Evolutionary conservation across 1,284 basidiomycete species (phyloP), one percentile per base, ranked within the genome.

Genomic region (Apiotrichum brassicae): DNA sequence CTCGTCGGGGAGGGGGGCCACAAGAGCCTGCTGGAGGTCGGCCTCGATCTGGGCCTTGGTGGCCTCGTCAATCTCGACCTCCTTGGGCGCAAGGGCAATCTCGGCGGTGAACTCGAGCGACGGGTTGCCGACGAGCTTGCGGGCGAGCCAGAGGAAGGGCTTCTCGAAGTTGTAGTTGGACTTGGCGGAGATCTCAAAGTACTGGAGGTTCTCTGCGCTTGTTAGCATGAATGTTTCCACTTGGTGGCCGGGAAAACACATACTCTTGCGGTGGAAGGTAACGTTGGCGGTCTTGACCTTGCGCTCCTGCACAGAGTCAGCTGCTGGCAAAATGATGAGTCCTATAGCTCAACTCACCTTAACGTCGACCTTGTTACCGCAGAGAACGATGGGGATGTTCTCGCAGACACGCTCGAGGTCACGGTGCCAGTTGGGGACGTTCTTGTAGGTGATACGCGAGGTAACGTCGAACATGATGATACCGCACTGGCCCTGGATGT

Each of bases 401-500:
- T 98, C 94, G 76, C 95, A 98, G 46, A 99, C 95, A 61, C 95
- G 90, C 79, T 98, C 95, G 64, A 98, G 84, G 75, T 97, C 94
- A 72, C 95, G 87, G 81, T 97, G 92, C 95, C 95, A 99, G 82
- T 98, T 99, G 66, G 95, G 95, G 36, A 99, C 95, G 76, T 98
- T 98, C 82, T 98, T 98, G 82, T 98, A 99, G 49, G 95, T 99
- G 82, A 98, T 99, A 68, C 95, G 86, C 49, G 93, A 94, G 54
- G 95, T 98, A 57, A 99, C 95, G 73, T 98, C 95, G 78, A 99
- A 99, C 95, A 99, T 98, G 84, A 98, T 98, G 80, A 98, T 98
- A 72, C 95, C 95, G 71, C 93, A 98, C 76, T 98, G 93, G 64
- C 95, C 95, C 76, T 95, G 92, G 73, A 97, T 95, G 78, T 97